phyloP scores from a whole-genome alignment of 805 yeast genomes.

The Candida broadrunensis region DNA sequence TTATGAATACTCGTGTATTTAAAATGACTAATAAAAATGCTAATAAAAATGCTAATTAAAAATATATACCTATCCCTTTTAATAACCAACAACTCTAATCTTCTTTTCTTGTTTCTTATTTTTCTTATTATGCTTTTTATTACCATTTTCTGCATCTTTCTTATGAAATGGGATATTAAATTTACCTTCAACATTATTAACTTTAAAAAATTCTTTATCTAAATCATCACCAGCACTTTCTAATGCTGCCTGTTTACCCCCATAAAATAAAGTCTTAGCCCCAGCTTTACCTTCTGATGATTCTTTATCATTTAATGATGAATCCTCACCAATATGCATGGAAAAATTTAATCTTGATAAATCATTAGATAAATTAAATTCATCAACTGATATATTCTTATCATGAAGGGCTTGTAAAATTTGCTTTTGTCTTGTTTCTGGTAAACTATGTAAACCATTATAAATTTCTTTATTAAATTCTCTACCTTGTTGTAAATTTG shows the following conservation, averaged over 20 bases:
- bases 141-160: slow-evolving; percentile 23
- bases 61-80: too few species aligned
- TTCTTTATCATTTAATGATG: slow-evolving; percentile 15
- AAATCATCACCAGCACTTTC: slow-evolving; percentile 77
- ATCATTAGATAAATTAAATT: slow-evolving; percentile 66
- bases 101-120: slow-evolving; percentile 64
- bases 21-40: too few species aligned
- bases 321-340: slow-evolving; percentile 57
- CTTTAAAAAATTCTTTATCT: slow-evolving; percentile 80
- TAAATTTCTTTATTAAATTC: slow-evolving; percentile 75
- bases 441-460: slow-evolving; percentile 53
- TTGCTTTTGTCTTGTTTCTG: slow-evolving; percentile 73
- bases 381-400: slow-evolving; percentile 49
- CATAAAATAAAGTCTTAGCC: slow-evolving; percentile 57
- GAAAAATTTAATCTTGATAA: slow-evolving; percentile 74
- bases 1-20: too few species aligned
- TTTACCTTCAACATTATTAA: slow-evolving; percentile 62
- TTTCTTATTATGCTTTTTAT: slow-evolving; percentile 71
- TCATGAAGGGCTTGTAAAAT: slow-evolving; percentile 58
- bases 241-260: slow-evolving; percentile 81
- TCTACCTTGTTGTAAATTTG: slow-evolving; percentile 36
- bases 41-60: too few species aligned
- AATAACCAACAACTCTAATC: slow-evolving; percentile 26
- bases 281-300: slow-evolving; percentile 19
- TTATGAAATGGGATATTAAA: slow-evolving; percentile 74